Conservation (phyloP, 2,329 filamentous ascomycete genomes). For the Neospermospora avenae region DNA sequence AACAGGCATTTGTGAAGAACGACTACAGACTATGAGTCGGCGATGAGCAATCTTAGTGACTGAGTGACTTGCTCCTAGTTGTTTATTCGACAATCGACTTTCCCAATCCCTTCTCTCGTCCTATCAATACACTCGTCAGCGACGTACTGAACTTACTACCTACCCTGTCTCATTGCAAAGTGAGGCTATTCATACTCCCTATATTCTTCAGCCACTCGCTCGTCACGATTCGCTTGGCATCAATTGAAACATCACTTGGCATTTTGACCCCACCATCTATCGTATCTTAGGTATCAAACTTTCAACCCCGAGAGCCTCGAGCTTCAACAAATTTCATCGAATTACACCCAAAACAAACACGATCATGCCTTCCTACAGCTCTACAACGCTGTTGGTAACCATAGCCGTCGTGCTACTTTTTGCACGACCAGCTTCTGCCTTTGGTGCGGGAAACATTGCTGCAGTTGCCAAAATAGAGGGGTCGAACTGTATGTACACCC, state of each 20-base stretch:
- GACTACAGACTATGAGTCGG: too few species aligned
- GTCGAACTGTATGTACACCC: conserved; percentile 63
- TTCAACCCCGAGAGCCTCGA: not conserved
- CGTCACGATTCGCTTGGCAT: conserved; percentile 1
- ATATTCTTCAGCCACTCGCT: not conserved
- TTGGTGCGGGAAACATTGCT: conserved; percentile 87
- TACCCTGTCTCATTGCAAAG: not conserved
- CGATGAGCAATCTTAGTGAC: not conserved
- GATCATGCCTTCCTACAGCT: conserved; percentile 31
- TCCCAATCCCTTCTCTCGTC: too few species aligned
- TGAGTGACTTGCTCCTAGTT: not conserved
- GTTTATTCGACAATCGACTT: too few species aligned
- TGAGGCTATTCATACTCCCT: not conserved
- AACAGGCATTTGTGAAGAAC: too few species aligned
- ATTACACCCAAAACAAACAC: conserved; percentile 8
- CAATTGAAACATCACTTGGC: not conserved
- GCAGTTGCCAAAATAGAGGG: conserved; percentile 77
- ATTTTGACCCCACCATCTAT: not conserved
- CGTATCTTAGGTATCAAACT: too few species aligned
- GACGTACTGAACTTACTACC: not conserved
- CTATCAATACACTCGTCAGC: not conserved
- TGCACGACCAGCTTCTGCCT: conserved; percentile 67
- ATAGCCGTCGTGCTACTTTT: conserved; percentile 62
- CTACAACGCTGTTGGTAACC: conserved; percentile 30
- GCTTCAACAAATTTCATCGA: conserved; percentile 7